Percentiles rank a stretch among this genome's conserved stretches.
phyloP scores from a whole-genome alignment of 73 alveolate genomes.

The Breviolum minutum region DNA sequence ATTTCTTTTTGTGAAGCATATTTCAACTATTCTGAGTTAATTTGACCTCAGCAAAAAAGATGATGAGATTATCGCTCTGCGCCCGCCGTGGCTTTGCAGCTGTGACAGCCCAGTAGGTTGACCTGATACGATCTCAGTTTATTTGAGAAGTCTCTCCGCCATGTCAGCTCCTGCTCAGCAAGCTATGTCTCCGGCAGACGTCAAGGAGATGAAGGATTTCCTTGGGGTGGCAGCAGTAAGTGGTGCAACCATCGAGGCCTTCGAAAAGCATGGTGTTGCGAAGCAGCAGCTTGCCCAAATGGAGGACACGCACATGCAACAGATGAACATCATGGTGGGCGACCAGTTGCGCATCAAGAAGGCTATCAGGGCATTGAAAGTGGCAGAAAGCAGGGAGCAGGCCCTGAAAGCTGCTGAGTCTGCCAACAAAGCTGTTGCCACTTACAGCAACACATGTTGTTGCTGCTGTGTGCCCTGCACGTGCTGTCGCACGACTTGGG shows the following conservation, averaged over 20 bases:
- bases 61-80: no score
- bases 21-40: no score
- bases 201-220: neutral
- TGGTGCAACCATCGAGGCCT: neutral
- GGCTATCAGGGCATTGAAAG: neutral
- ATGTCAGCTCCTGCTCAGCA: slow-evolving; percentile 5
- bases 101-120: no score
- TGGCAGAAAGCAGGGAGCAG: neutral
- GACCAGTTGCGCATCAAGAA: slow-evolving; percentile 7
- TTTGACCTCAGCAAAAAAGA: no score
- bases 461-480: neutral
- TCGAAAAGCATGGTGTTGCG: neutral
- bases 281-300: neutral
- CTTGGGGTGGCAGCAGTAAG: neutral
- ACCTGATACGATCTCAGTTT: no score
- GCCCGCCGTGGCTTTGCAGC: no score
- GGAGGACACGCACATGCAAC: slow-evolving; percentile 11
- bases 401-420: neutral
- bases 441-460: neutral
- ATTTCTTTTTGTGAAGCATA: no score
- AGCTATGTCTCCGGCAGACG: neutral
- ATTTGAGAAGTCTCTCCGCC: no score
- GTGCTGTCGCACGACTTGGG: neutral
- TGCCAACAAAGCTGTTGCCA: neutral
- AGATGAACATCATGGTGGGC: neutral